Evolutionary conservation across 2,329 filamentous ascomycete genomes (phyloP).

Genomic region (Epichloe baconii): DNA sequence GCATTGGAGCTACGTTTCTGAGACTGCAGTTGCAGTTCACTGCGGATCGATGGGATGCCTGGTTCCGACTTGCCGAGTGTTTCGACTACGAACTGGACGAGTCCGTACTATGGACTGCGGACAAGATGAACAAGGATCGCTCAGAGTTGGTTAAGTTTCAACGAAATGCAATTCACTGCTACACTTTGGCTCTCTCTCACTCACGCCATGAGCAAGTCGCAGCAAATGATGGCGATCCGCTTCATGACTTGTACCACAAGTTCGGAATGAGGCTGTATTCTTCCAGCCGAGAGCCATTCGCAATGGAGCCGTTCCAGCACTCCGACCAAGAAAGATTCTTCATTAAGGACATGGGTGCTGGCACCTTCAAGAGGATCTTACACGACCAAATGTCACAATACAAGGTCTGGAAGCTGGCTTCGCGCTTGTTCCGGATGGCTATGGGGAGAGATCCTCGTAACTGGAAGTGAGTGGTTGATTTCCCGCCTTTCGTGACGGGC

Average conservation of each 20-base stretch:
- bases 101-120: constrained; percentile 74
- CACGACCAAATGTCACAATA: constrained; percentile 45
- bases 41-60: constrained; percentile 73
- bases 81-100: constrained; percentile 84
- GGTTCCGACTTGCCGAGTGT: constrained; percentile 78
- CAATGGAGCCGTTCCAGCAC: constrained; percentile 48
- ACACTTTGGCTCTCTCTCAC: constrained; percentile 46
- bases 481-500: neutral
- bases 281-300: constrained; percentile 48
- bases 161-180: constrained; percentile 71
- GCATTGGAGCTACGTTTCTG: constrained; percentile 68
- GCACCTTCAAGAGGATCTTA: constrained; percentile 38
- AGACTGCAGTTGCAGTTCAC: constrained; percentile 73
- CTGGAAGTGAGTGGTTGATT: constrained; percentile 37
- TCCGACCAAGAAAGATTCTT: constrained; percentile 44
- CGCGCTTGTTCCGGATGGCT: constrained; percentile 41
- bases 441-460: constrained; percentile 39
- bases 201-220: constrained; percentile 33
- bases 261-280: constrained; percentile 50
- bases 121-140: constrained; percentile 79
- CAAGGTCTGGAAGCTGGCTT: constrained; percentile 49
- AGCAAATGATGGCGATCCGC: constrained; percentile 34
- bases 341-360: constrained; percentile 35
- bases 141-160: constrained; percentile 63
- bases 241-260: constrained; percentile 46